Evolutionary conservation across 2,329 filamentous ascomycete genomes (phyloP), one percentile per base, ranked within the genome.

Genomic region (Fusarium sp.): DNA sequence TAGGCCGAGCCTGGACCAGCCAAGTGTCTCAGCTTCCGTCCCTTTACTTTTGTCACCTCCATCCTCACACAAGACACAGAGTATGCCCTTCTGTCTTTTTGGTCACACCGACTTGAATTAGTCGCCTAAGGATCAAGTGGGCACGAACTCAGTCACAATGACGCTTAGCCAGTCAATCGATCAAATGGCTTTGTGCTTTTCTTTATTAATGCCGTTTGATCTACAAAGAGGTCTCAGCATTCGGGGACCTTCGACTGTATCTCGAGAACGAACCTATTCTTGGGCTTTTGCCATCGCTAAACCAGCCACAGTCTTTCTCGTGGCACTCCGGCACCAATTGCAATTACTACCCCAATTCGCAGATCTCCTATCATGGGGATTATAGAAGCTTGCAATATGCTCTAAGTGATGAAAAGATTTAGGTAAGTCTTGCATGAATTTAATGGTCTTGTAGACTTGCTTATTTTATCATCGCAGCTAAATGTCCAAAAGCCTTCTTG

Each of bases 41-140:
- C 47, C 36, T 52, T 58, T 24, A 22, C 18, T 55, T 38, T 66
- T 68, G 42, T 28, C 33, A 17, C 14, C 33, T 17, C n/a, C 31
- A 24, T 42, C 41, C 20, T 36, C 36, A 48, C 41, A 39, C 12
- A 14, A 24, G 33, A 44, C 31, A 41, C 24, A 61, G 26, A 44
- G 28, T 31, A 62, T 66, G 49, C 33, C 35, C 20, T 70, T 39
- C 36, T 47, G 41, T 20, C 42, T 31, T 31, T 26, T 38, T 31
- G 58, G 51, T 61, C 69, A 73, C 59, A 65, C 55, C 69, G 60
- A 66, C 51, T 63, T n/a, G 41, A 26, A 47, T 48, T 33, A 58
- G 59, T 22, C 18, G 38, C 39, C 33, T 45, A 13, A 22, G 38
- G 54, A 33, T 45, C 33, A 44, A 54, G 55, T 56, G 67, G 47